Evolutionary conservation across 1,139 yeast species (phyloP).

Genomic region (Suhomyces ambrosiae): DNA sequence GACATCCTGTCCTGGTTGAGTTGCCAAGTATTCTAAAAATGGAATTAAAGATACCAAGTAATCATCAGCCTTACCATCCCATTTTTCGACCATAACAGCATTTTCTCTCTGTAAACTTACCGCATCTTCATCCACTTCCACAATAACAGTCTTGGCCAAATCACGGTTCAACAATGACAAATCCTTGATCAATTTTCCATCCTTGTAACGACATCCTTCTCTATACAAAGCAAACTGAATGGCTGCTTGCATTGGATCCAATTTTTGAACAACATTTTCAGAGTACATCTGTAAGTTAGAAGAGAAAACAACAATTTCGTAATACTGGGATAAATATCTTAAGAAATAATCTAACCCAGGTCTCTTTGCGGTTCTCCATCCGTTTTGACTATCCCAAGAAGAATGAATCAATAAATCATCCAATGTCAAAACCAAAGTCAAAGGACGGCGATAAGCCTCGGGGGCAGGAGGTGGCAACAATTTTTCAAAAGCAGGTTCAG

Average conservation of each 20-base stretch:
- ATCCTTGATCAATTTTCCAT: conserved; percentile 87
- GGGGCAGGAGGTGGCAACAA: conserved; percentile 86
- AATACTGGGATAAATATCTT: conserved; percentile 91
- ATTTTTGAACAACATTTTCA: conserved; percentile 79
- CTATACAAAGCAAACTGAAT: conserved; percentile 85
- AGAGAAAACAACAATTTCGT: conserved; percentile 90
- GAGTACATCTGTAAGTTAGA: conserved; percentile 84
- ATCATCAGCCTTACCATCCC: conserved; percentile 89
- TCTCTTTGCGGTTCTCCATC: conserved; percentile 99
- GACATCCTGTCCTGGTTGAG: conserved; percentile 87
- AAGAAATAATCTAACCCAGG: conserved; percentile 97
- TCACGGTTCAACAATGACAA: conserved; percentile 89
- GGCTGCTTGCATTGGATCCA: conserved; percentile 91
- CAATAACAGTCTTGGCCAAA: conserved; percentile 71
- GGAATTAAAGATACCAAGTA: conserved; percentile 79
- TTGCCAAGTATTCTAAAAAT: conserved; percentile 90
- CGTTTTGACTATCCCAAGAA: conserved; percentile 87
- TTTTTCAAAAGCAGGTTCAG: conserved; percentile 92
- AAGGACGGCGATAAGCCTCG: conserved; percentile 90
- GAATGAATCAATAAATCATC: conserved; percentile 91
- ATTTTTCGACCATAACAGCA: conserved; percentile 76
- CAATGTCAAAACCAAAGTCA: conserved; percentile 83
- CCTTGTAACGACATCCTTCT: conserved; percentile 88
- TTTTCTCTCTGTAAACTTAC: conserved; percentile 89
- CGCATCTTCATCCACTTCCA: conserved; percentile 77